Evolutionary conservation across 2,329 filamentous ascomycete species (phyloP), one percentile per base, ranked within the genome.

Genomic region (Dichotomopilus funicola): DNA sequence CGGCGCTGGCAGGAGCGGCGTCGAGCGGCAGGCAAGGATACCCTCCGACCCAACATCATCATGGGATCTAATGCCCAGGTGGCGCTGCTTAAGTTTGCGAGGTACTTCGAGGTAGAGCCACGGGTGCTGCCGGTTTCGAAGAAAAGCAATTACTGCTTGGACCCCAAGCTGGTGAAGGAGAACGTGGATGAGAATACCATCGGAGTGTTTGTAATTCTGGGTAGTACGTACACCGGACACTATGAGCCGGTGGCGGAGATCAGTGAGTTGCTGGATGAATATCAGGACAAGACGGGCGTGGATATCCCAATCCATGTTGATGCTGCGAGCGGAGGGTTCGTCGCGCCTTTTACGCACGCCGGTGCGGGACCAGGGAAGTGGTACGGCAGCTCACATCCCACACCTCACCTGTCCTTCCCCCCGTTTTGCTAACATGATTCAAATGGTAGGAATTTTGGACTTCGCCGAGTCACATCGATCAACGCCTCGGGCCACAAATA

Each of bases 121-220:
- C 76, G 79, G 47, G 86, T 86, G 55, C 70, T 85, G 49, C 83
- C 80, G 13, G 85, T 86, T 9, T 83, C 76, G 51, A 75, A 78
- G 61, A 78, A 81, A 65, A 85, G 81, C 55, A 73, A 77, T 6
- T 86, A 76, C 65, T 73, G 83, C 36, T 74, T 89, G 6, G 84
- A 89, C 61, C 81, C 85, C 0, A 74, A 81, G 4, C 69, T 83
- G 33, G 82, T 88, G 1, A 81, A 78, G 63, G 67, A 88, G 62
- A 85, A 86, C 59, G 77, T 89, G 37, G 85, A 89, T 59, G 86
- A 89, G 69, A 89, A 89, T 62, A 89, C 86, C 0, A 88, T 89
- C 62, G 86, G 86, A n/a, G 73, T 89, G 0, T 89, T 87, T 64
- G 82, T 86, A 0, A 89, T 89, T 52, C 65, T 89, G 5, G 86